These are phyloP conservation scores for Eucalyptus cladocalyx DNA, from an alignment of 345 rosid species.

Conservation along the genomic window DNA sequence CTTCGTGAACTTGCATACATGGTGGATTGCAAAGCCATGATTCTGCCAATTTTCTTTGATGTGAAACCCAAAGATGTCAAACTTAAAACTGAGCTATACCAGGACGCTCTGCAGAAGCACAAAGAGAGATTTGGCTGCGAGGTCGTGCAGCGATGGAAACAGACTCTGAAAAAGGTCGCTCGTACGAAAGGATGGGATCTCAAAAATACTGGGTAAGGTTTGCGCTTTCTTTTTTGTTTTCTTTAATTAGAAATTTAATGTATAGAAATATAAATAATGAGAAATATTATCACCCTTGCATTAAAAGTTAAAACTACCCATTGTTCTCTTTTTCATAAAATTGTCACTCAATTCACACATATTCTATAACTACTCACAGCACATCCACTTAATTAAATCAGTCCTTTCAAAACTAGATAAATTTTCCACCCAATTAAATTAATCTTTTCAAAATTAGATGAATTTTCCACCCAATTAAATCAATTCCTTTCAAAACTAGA, in stretches of 20 bases:
- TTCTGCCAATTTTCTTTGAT: background rate
- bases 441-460: no score
- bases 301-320: background rate
- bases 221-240: no score
- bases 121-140: background rate
- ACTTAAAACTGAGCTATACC: background rate
- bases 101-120: background rate
- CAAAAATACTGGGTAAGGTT: background rate
- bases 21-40: background rate
- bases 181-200: background rate
- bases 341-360: background rate
- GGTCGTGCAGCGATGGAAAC: background rate
- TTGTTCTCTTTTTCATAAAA: background rate
- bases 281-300: no score
- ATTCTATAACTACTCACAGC: background rate
- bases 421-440: no score
- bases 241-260: no score
- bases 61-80: background rate
- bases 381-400: background rate
- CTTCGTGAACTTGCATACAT: background rate
- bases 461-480: no score
- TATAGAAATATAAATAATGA: rapidly evolving
- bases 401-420: no score
- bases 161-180: background rate
- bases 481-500: background rate